These are phyloP conservation scores for Macrophomina pseudophaseolina DNA, from an alignment of 2,329 filamentous ascomycete species.

Conservation along the genomic window DNA sequence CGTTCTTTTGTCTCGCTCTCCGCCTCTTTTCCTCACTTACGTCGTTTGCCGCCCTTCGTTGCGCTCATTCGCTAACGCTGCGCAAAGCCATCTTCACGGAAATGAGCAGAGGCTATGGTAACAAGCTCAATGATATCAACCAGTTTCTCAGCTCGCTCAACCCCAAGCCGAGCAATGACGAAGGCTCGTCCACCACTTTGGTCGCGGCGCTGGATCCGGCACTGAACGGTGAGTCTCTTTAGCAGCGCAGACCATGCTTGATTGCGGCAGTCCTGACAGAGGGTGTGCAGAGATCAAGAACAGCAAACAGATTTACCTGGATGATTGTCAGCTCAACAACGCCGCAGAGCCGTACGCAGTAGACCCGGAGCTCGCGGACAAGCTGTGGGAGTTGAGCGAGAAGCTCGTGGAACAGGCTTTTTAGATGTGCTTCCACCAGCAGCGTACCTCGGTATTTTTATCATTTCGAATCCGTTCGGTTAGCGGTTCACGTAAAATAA, in stretches of 20 bases:
- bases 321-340: conserved; percentile 34
- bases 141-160: neutral
- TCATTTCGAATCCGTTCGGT: too few relatives aligned
- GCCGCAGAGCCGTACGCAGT: conserved; percentile 31
- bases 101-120: neutral
- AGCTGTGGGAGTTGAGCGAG: conserved; percentile 41
- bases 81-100: neutral
- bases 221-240: conserved; percentile 27
- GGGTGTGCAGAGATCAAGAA: conserved; percentile 31
- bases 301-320: conserved; percentile 30
- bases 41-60: too few relatives aligned
- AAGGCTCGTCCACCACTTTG: conserved; percentile 40
- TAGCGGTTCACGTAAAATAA: too few relatives aligned
- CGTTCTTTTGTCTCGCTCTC: neutral
- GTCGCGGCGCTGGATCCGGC: conserved; percentile 39
- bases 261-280: neutral
- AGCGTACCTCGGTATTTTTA: too few relatives aligned
- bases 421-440: conserved; percentile 12
- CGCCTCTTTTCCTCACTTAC: neutral
- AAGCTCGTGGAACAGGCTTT: conserved; percentile 35
- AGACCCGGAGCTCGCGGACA: conserved; percentile 34
- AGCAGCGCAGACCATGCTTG: neutral
- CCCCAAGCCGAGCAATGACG: conserved; percentile 33
- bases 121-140: neutral
- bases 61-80: neutral